phyloP scores from a whole-genome alignment of 2,329 filamentous ascomycete genomes.

The Aspergillus arachidicola region DNA sequence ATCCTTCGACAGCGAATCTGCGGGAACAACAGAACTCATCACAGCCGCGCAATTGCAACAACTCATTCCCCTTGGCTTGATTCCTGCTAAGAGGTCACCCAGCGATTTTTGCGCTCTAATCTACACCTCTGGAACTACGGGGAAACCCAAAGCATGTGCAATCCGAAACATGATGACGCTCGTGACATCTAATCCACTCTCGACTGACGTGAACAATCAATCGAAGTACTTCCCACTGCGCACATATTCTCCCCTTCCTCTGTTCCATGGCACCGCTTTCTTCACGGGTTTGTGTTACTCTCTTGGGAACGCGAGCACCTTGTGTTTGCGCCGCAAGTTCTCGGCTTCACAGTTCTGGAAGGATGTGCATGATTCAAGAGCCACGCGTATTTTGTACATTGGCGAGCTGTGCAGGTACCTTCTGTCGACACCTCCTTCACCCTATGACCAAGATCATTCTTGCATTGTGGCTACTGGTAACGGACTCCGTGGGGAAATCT shows the following conservation, averaged over 20 bases:
- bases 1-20: constrained; percentile 36
- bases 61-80: constrained; percentile 25
- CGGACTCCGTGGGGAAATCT: constrained; percentile 52
- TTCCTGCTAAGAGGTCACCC: constrained; percentile 35
- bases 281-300: constrained; percentile 48
- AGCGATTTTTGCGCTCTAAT: constrained; percentile 45
- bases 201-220: constrained; percentile 39
- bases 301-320: constrained; percentile 43
- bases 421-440: constrained; percentile 46
- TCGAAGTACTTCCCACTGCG: constrained; percentile 49
- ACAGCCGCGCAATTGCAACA: constrained; percentile 30
- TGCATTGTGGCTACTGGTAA: constrained; percentile 52
- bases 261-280: constrained; percentile 54
- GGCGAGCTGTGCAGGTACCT: constrained; percentile 55
- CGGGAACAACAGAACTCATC: constrained; percentile 27
- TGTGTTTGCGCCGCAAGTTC: constrained; percentile 51
- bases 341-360: constrained; percentile 51
- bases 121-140: constrained; percentile 54
- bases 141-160: constrained; percentile 50
- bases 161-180: constrained; percentile 44
- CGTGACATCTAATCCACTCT: constrained; percentile 39
- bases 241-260: constrained; percentile 51
- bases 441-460: constrained; percentile 48
- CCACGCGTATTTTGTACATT: constrained; percentile 50
- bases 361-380: constrained; percentile 46